These are phyloP conservation scores for Sungouiella thailandica DNA, from an alignment of 805 yeast genomes.

Conservation along the genomic window DNA sequence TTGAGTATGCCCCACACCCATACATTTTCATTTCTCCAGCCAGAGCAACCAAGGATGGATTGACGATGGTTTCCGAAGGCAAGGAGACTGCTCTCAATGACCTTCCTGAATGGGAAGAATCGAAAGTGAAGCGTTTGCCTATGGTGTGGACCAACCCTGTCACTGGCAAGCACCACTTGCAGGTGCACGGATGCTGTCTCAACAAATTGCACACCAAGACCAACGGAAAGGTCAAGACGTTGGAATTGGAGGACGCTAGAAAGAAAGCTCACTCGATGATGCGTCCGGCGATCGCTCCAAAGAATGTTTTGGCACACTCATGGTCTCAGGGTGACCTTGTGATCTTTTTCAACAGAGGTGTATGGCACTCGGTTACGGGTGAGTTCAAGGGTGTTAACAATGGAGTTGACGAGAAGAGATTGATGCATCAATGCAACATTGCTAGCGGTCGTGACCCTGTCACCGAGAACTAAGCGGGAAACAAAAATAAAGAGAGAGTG, in stretches of 20 bases:
- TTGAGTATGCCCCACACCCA: constrained; percentile 90
- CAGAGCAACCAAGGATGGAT: constrained; percentile 78
- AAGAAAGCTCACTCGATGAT: constrained; percentile 64
- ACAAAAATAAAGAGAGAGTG: too few relatives aligned
- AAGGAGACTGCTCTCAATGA: constrained; percentile 62
- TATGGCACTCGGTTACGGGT: constrained; percentile 90
- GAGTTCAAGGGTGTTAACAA: constrained; percentile 52
- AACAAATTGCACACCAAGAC: constrained; percentile 52
- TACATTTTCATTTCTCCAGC: constrained; percentile 80
- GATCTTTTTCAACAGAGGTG: constrained; percentile 83
- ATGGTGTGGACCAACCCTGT: constrained; percentile 91
- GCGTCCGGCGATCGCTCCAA: constrained; percentile 82
- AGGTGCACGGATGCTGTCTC: constrained; percentile 86
- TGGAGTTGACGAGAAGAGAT: constrained; percentile 66
- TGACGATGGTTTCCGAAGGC: constrained; percentile 79
- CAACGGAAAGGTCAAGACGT: constrained; percentile 44
- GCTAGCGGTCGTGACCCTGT: constrained; percentile 74
- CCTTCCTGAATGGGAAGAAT: constrained; percentile 79
- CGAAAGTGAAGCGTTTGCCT: constrained; percentile 73
- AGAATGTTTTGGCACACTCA: constrained; percentile 70
- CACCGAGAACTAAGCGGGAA: too few relatives aligned
- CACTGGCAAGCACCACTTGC: constrained; percentile 76
- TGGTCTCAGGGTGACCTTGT: constrained; percentile 85
- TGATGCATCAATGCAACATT: constrained; percentile 93
- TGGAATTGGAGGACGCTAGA: constrained; percentile 71